Evolutionary conservation across 2,329 filamentous ascomycete genomes (phyloP), one percentile per base, ranked within the genome.

Genomic region (Coniochaeta ligniaria): DNA sequence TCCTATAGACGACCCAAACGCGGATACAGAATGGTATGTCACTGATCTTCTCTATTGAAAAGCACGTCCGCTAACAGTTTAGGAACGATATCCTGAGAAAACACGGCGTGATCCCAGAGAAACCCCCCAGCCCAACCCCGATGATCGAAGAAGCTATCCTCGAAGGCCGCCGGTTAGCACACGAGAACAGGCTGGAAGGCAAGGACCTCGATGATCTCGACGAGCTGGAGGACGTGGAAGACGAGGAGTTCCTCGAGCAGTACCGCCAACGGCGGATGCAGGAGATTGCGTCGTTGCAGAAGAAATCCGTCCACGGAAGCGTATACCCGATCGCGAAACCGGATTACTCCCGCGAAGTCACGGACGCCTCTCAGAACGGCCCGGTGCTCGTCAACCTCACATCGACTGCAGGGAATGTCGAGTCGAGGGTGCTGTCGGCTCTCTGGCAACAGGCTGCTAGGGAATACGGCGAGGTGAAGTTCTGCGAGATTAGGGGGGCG

Each of bases 71-170:
- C 60, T 63, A 58, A 63, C 45, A 65, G 31, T 61, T 63, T 66
- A 97, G 93, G 93, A 99, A 99, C 74, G 95, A 99, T 68, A 99
- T 99, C 70, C 87, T 99, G 61, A 91, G 95, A 68, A 96, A 96
- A 75, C 92, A 99, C 79, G 92, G 92, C 66, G 83, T 99, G 66
- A 98, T 99, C 63, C 95, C 95, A n/a, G 93, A 98, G 73, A 98
- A 96, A 73, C 92, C 94, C 0, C 92, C 93, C 3, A 96, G 94
- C 54, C 95, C 95, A 2, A 97, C 95, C 2, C 92, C 93, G 7
- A 88, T 96, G 78, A 97, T 99, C 69, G 90, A 99, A 76, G 94
- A 98, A 79, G 95, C 95, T 4, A 85, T 99, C 55, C 75, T 89
- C 22, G 91, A 96, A 77, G 95, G 91, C 14, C 85, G 90, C 61